Conservation (phyloP, 345 rosid genomes). For the Leavenworthia alabamica region DNA sequence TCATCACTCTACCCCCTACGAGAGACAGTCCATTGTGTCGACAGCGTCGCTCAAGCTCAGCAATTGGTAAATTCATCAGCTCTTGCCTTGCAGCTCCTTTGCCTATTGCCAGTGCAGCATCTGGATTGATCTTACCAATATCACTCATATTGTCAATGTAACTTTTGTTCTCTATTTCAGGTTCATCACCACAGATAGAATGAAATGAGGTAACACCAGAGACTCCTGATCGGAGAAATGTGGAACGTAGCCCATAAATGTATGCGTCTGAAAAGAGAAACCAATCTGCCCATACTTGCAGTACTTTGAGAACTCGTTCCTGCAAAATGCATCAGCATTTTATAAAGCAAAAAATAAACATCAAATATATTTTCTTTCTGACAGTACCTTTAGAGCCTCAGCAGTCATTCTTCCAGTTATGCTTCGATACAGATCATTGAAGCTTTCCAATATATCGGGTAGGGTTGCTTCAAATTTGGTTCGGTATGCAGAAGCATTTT, state of each 20-base stretch:
- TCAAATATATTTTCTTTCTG: slow-evolving; percentile 2
- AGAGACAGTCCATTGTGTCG: slow-evolving; percentile 97
- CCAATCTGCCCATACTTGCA: slow-evolving; percentile 99
- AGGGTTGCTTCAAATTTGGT: slow-evolving; percentile 90
- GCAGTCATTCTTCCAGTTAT: slow-evolving; percentile 98
- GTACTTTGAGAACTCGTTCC: slow-evolving; percentile 95
- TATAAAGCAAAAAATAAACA: background rate
- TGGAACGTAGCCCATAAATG: slow-evolving; percentile 87
- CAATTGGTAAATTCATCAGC: slow-evolving; percentile 76
- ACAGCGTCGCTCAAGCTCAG: slow-evolving; percentile 95
- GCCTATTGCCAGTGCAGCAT: slow-evolving; percentile 92
- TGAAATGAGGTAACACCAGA: slow-evolving; percentile 84
- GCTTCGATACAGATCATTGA: slow-evolving; percentile 88
- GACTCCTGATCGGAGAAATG: slow-evolving; percentile 80
- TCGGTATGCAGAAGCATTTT: slow-evolving; percentile 99
- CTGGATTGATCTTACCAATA: slow-evolving; percentile 53
- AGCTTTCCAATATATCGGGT: slow-evolving; percentile 97
- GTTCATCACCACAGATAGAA: slow-evolving; percentile 85
- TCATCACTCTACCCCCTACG: slow-evolving; percentile 91
- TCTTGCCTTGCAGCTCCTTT: slow-evolving; percentile 90
- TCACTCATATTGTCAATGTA: slow-evolving; percentile 39
- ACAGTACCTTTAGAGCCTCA: slow-evolving; percentile 83
- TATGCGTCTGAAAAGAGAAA: slow-evolving; percentile 98
- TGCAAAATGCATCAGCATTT: slow-evolving; percentile 27
- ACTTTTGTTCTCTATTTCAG: slow-evolving; percentile 65